Base-by-base conservation (phyloP, 176 grass and related monocot genomes). In the Oryza officinalis region DNA sequence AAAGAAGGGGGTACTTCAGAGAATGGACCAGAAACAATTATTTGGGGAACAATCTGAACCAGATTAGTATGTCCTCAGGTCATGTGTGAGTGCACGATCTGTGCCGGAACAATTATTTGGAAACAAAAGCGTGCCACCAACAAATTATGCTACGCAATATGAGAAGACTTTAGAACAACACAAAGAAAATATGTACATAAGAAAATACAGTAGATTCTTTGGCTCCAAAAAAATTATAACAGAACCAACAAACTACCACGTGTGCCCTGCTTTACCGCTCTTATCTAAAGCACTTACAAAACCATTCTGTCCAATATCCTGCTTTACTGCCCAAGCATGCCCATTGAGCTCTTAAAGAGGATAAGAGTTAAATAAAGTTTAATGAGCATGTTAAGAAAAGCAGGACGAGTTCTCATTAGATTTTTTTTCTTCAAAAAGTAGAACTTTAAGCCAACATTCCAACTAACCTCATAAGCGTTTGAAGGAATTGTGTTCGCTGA, bases 381-480 rank as follows among this genome's bases (percentile, higher is more conserved):
- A 69, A 83, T 27, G 33, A 83, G 11, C 22, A 52, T 10, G 65
- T n/a, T 45, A 72, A 41, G 17, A 15, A 74, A 71, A 71, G 35
- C 22, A 83, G 67, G 13, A 12, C 33, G 57, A 61, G 38, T 61
- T 28, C 67, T 70, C 65, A 44, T 61, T 76, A 77, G 31, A 63
- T 54, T 60, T 60, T 60, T 60, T 32, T 27, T 69, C 18, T 57
- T 71, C 69, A 10, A 43, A 61, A 32, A 72, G 8, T 20, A 35
- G 57, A 91, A 40, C 12, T 44, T 78, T 46, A 75, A 40, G 44
- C 65, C 33, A 54, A 85, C 54, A 78, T 52, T 72, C 59, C 28
- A 40, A 86, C 75, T 84, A 87, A 97, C 97, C 97, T 96, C 86
- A 92, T 99, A 38, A 99, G 80, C 61, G 86, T 91, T 60, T 99